Percentiles rank a stretch among this genome's conserved stretches.
Evolutionary conservation across 139 green algal genomes (phyloP).

Genomic region (Picochlorum sp.): DNA sequence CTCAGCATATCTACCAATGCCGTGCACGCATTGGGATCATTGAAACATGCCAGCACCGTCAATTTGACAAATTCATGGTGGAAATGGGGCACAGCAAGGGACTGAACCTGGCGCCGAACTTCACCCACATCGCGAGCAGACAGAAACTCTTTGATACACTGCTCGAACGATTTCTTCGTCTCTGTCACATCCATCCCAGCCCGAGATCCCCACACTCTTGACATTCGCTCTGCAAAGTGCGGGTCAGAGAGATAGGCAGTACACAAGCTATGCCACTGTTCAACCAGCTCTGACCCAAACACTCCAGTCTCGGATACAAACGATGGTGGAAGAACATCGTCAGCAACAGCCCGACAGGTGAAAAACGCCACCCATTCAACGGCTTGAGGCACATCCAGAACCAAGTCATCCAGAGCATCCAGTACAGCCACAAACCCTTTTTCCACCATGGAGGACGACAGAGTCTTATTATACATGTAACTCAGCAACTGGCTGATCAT

Average conservation of each 20-base stretch:
- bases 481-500: constrained; percentile 75
- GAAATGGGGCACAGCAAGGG: constrained; percentile 65
- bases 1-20: constrained; percentile 50
- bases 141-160: constrained; percentile 61
- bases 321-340: constrained; percentile 81
- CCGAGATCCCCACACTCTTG: constrained; percentile 66
- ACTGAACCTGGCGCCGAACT: constrained; percentile 45
- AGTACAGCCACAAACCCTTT: constrained; percentile 64
- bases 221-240: constrained; percentile 67
- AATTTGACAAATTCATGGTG: constrained; percentile 75
- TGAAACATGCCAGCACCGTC: constrained; percentile 28
- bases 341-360: constrained; percentile 53
- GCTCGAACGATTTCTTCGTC: constrained; percentile 46
- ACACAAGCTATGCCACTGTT: constrained; percentile 28
- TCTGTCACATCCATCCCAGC: constrained; percentile 41
- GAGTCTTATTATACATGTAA: constrained; percentile 70
- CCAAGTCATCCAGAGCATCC: constrained; percentile 61
- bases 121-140: constrained; percentile 43
- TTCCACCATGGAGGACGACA: constrained; percentile 1
- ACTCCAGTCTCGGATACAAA: constrained; percentile 10
- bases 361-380: constrained; percentile 57
- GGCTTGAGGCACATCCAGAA: constrained; percentile 81
- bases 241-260: constrained; percentile 50
- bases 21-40: constrained; percentile 26
- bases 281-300: neutral